Evolutionary conservation across 805 yeast genomes (phyloP).

Genomic region (Candida quercuum): DNA sequence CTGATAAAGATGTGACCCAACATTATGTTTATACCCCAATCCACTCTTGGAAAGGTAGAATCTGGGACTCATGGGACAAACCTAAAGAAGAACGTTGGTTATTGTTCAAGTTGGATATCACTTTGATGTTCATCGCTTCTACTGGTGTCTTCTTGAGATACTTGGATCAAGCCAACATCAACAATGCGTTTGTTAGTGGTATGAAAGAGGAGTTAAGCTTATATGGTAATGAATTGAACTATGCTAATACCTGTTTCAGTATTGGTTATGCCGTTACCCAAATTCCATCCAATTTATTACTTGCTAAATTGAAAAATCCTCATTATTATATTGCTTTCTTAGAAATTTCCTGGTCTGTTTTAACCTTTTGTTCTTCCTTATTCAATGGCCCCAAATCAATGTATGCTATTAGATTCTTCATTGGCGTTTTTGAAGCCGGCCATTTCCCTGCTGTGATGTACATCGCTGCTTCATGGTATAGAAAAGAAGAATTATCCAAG

Average conservation of each 20-base stretch:
- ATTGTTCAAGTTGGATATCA: conserved; percentile 4
- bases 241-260: conserved; percentile 44
- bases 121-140: conserved; percentile 6
- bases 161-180: conserved; percentile 46
- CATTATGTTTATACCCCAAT: conserved; percentile 2
- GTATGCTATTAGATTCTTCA: conserved; percentile 46
- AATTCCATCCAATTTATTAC: conserved; percentile 46
- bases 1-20: no score
- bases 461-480: conserved; percentile 46
- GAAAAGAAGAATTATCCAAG: conserved; percentile 41
- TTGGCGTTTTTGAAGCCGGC: conserved; percentile 55
- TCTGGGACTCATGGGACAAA: conserved; percentile 10
- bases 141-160: conserved; percentile 25
- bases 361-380: conserved; percentile 43
- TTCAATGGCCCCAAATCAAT: conserved; percentile 36
- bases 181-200: conserved; percentile 51
- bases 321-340: conserved; percentile 33
- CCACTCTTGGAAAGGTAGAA: conserved; percentile 6
- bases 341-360: conserved; percentile 51
- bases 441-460: conserved; percentile 45
- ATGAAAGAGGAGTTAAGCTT: conserved; percentile 43
- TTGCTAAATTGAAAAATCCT: conserved; percentile 38
- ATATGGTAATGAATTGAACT: conserved; percentile 48
- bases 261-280: conserved; percentile 49
- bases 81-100: conserved; percentile 6